A percentile compares a stretch with the other conserved stretches of the same genome.
These are phyloP conservation scores for Aristolochia fimbriata DNA, from an alignment of 164 flowering plant species.

Conservation along the genomic window DNA sequence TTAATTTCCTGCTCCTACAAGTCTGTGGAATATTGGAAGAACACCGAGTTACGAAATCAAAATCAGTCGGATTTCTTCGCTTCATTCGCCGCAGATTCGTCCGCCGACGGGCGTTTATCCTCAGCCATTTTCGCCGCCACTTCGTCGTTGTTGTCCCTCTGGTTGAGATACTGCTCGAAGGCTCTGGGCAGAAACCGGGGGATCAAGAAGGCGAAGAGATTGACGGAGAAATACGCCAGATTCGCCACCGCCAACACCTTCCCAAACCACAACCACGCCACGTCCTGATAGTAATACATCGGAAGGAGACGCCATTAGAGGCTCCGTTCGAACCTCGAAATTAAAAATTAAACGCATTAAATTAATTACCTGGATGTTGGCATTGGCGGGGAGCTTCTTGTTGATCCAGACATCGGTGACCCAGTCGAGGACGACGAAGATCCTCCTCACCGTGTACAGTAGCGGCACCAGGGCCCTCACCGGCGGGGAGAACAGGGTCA, in stretches of 20 bases:
- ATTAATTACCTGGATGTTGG: constrained; percentile 36
- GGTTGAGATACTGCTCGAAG: constrained; percentile 61
- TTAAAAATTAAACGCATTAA: neutral
- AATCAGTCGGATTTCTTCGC: too few relatives aligned
- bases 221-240: constrained; percentile 53
- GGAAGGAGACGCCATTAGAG: neutral
- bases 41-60: too few relatives aligned
- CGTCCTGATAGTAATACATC: constrained; percentile 48
- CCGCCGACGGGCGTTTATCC: constrained; percentile 35
- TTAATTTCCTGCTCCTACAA: too few relatives aligned
- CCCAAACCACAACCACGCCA: constrained; percentile 85
- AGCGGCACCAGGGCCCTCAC: constrained; percentile 80
- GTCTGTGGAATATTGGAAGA: too few relatives aligned
- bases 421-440: constrained; percentile 79
- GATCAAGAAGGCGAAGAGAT: constrained; percentile 63
- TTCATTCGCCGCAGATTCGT: too few relatives aligned
- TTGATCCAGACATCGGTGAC: constrained; percentile 59
- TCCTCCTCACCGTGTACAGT: constrained; percentile 68
- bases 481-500: constrained; percentile 83
- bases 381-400: constrained; percentile 59
- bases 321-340: too few relatives aligned
- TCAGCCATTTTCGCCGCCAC: constrained; percentile 34
- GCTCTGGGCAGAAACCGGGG: constrained; percentile 79
- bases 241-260: constrained; percentile 49
- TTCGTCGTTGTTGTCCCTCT: constrained; percentile 46